Evolutionary conservation across 225 moss, liverwort and hornwort species (phyloP).

Genomic region (Polytrichum commune): DNA sequence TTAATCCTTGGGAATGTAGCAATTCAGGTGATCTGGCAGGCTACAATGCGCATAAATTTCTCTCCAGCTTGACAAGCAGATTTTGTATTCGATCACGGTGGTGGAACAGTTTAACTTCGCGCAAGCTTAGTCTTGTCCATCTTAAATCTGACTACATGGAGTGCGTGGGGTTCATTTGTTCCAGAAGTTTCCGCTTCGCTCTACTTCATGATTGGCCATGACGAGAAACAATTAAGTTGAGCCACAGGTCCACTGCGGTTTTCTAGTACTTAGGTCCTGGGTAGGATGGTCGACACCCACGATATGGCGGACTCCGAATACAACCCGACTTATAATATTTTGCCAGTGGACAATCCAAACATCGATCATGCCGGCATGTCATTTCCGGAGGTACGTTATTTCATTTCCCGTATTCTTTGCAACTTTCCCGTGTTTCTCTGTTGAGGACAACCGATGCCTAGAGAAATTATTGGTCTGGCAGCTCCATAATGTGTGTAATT

Average conservation of each 20-base stretch:
- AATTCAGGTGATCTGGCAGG: background rate
- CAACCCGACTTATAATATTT: conserved; percentile 60
- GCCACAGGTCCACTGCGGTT: background rate
- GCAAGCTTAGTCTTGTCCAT: too few relatives aligned
- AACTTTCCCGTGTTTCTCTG: too few relatives aligned
- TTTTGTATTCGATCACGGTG: too few relatives aligned
- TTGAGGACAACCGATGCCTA: too few relatives aligned
- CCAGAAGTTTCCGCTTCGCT: background rate
- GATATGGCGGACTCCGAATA: conserved; percentile 24
- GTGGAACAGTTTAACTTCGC: too few relatives aligned
- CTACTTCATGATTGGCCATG: background rate
- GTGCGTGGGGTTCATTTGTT: background rate
- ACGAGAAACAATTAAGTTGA: background rate
- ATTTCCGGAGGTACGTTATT: conserved; percentile 69
- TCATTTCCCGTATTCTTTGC: too few relatives aligned
- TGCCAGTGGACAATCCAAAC: conserved; percentile 71
- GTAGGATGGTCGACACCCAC: background rate
- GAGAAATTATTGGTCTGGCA: too few relatives aligned
- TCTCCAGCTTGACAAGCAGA: too few relatives aligned
- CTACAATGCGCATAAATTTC: background rate
- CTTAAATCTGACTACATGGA: background rate
- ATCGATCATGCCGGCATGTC: conserved; percentile 67
- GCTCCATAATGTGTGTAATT: too few relatives aligned
- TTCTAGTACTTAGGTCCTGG: background rate
- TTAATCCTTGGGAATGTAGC: background rate